phyloP scores from a whole-genome alignment of 2,329 filamentous ascomycete species.

The Dactylellina parvicollis region DNA sequence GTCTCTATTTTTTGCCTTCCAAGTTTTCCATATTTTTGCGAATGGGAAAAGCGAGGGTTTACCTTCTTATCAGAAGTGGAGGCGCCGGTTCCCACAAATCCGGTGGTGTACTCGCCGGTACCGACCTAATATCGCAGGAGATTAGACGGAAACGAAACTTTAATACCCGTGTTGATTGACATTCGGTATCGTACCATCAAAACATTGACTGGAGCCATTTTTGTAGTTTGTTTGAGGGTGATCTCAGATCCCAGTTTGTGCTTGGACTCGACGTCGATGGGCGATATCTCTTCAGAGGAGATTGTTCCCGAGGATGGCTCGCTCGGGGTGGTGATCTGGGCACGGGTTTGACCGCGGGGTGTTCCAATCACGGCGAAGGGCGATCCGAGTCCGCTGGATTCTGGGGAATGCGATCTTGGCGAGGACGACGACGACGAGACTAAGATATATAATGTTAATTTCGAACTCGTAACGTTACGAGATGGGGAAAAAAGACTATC shows the following conservation, averaged over 20 bases:
- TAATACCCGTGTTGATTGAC: slow-evolving; percentile 12
- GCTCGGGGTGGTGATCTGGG: slow-evolving; percentile 53
- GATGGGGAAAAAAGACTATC: background rate
- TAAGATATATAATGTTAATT: too few species aligned
- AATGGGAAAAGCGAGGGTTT: background rate
- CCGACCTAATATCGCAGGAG: slow-evolving; percentile 70
- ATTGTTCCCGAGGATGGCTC: slow-evolving; percentile 43
- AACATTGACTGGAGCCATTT: slow-evolving; percentile 68
- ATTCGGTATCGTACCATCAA: slow-evolving; percentile 69
- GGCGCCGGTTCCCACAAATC: slow-evolving; percentile 83
- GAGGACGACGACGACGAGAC: slow-evolving; percentile 51
- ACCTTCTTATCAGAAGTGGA: slow-evolving; percentile 90
- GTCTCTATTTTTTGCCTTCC: slow-evolving; percentile 25
- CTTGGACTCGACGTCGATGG: slow-evolving; percentile 52
- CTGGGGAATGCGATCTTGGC: slow-evolving; percentile 54
- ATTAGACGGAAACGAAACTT: slow-evolving; percentile 41
- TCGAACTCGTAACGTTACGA: background rate
- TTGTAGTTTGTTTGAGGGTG: slow-evolving; percentile 58
- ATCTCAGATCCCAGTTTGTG: slow-evolving; percentile 47
- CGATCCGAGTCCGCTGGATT: slow-evolving; percentile 50
- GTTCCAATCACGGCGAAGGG: slow-evolving; percentile 54
- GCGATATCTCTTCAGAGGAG: slow-evolving; percentile 53
- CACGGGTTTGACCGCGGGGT: slow-evolving; percentile 53
- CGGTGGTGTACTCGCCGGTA: slow-evolving; percentile 96
- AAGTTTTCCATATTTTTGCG: slow-evolving; percentile 3